Evolutionary conservation across 805 yeast genomes (phyloP).

Genomic region (Hanseniaspora jakobsenii): DNA sequence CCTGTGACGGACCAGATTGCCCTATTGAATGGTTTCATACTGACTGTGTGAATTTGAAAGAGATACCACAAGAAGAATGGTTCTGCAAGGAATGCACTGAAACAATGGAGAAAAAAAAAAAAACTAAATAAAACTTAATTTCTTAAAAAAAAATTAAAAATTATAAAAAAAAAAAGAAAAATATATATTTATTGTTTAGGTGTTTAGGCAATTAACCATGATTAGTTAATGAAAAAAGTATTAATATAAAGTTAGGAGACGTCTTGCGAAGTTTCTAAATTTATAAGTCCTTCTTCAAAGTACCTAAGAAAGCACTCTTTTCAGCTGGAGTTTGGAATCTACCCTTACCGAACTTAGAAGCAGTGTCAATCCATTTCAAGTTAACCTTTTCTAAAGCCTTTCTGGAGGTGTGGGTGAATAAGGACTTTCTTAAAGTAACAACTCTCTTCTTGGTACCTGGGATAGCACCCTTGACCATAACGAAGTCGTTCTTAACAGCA

Average conservation of each 20-base stretch:
- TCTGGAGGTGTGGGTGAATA: conserved; percentile 96
- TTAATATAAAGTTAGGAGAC: too few species aligned
- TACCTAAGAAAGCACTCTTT: conserved; percentile 99
- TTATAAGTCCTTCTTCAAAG: conserved; percentile 94
- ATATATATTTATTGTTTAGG: neutral
- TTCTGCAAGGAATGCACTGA: conserved; percentile 34
- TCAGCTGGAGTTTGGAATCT: conserved; percentile 99
- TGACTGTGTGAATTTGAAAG: conserved; percentile 55
- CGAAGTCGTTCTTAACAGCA: conserved; percentile 92
- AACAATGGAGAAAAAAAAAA: neutral
- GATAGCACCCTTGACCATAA: conserved; percentile 94
- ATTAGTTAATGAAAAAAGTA: too few species aligned
- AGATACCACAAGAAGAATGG: conserved; percentile 58
- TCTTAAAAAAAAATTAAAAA: neutral
- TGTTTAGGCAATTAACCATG: too few species aligned
- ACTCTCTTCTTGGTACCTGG: conserved; percentile 99
- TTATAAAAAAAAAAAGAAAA: neutral
- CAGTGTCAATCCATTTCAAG: conserved; percentile 99
- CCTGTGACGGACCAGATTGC: conserved; percentile 73
- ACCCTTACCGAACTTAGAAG: conserved; percentile 99
- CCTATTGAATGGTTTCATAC: conserved; percentile 70
- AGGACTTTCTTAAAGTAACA: conserved; percentile 95
- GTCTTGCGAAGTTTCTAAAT: conserved; percentile 16
- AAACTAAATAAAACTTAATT: conserved; percentile 1
- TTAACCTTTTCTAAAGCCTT: conserved; percentile 89